These are phyloP conservation scores for Tolypocladium album DNA, from an alignment of 2,329 filamentous ascomycete genomes.

Conservation along the genomic window DNA sequence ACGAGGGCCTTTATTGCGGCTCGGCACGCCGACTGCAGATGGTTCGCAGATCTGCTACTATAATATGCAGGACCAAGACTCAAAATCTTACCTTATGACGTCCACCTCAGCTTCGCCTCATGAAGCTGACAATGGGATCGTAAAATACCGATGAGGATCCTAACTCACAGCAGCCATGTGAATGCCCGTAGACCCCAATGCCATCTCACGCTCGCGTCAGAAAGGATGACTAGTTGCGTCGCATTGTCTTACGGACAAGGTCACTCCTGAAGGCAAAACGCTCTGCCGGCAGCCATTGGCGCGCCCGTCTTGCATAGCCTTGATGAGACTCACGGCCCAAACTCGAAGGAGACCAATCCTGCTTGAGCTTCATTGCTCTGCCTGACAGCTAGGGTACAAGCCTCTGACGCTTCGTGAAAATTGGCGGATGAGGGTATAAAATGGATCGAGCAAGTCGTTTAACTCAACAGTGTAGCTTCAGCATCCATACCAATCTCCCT, in stretches of 20 bases:
- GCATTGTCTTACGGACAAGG: neutral
- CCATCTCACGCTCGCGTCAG: neutral
- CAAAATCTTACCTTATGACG: no score
- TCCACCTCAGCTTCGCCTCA: neutral
- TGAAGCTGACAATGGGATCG: neutral
- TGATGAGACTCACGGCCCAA: neutral
- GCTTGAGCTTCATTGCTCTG: neutral
- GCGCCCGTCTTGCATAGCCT: no score
- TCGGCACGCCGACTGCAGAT: no score
- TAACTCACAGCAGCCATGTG: neutral
- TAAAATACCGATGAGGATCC: neutral
- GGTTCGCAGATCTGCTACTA: no score
- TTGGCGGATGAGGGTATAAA: neutral
- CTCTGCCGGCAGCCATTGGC: neutral
- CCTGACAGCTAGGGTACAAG: neutral
- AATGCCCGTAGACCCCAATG: neutral
- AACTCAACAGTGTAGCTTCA: neutral
- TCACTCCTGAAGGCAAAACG: neutral
- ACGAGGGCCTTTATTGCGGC: no score
- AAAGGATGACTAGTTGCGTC: neutral
- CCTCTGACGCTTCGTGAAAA: neutral
- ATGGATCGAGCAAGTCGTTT: neutral
- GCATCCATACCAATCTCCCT: neutral
- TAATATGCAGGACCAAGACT: no score
- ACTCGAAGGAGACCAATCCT: neutral